Evolutionary conservation across 192 early-diverging fungal species (phyloP), one percentile per base, ranked within the genome.

Genomic region (Physocladia obscura): DNA sequence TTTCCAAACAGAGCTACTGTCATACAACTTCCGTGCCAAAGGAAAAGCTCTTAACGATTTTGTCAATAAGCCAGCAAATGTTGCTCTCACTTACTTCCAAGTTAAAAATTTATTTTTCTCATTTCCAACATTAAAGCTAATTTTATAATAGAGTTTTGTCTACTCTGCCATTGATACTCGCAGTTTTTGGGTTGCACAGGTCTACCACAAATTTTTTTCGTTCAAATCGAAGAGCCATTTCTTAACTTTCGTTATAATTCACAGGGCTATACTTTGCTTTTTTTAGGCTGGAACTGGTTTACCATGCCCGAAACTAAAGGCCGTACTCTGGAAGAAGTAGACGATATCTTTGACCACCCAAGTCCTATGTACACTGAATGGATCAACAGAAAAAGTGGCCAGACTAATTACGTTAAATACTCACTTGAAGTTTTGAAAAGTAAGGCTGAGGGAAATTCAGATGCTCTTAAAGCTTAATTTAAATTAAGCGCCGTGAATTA

Each of bases 311-410:
- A 96, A 78, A 97, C 94, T 72, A 93, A 88, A 80, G 89, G 90
- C 38, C 83, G 84, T 35, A 86, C 90, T 32, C 81, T 96, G 47
- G 94, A 96, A 75, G 89, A 94, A 52, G 93, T 96, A 88, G 93
- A 95, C 63, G 77, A 87, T 15, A 77, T 96, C 32, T 96, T 96
- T 68, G 78, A 73, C 27, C 56, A 38, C 35, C 40, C 40, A n/a
- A 44, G 40, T 44, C 40, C 40, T 8, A 13, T 44, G 8, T 44
- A 44, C 40, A 44, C 40, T 13, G 11, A 44, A 44, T 44, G 40
- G 40, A 13, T 44, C 40, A 44, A 44, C 40, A 8, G 40, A 44
- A 44, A 44, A 8, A 44, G 40, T n/a, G 40, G 40, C 11, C 11
- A 44, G 40, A n/a, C n/a, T n/a, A 44, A n/a, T n/a, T 44, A 44